Conservation (phyloP, 2,329 filamentous ascomycete genomes). For the Alternaria gaisen region DNA sequence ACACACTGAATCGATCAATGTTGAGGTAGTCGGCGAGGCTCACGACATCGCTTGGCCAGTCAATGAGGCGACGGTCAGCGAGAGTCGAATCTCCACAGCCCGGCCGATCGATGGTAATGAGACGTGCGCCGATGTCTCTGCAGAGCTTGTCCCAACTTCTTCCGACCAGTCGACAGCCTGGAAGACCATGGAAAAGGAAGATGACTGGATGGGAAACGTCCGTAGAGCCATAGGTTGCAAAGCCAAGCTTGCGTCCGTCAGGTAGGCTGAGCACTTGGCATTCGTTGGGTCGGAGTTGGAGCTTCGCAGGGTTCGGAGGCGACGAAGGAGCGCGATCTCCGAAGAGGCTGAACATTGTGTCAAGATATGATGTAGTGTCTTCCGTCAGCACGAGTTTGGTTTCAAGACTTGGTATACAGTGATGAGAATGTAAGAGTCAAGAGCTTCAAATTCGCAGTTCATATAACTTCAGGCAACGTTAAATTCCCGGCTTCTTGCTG, state of each 20-base stretch:
- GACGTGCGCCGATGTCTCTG: conserved; percentile 41
- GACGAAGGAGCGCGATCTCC: conserved; percentile 20
- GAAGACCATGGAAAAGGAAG: conserved; percentile 55
- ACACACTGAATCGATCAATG: conserved; percentile 51
- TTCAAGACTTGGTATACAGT: neutral
- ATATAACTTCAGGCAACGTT: neutral
- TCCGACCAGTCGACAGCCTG: conserved; percentile 53
- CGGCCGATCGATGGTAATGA: conserved; percentile 55
- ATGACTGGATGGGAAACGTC: conserved; percentile 48
- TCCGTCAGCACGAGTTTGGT: neutral
- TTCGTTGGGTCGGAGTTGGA: conserved; percentile 23
- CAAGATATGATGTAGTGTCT: neutral
- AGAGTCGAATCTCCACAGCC: conserved; percentile 53
- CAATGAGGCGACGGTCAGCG: conserved; percentile 26
- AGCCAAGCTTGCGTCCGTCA: conserved; percentile 52
- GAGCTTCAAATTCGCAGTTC: neutral
- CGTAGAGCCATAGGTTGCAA: conserved; percentile 52
- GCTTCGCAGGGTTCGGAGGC: conserved; percentile 27
- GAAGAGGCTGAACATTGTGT: conserved; percentile 18
- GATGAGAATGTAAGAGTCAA: neutral
- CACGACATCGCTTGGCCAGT: conserved; percentile 54
- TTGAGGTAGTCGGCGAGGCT: conserved; percentile 51
- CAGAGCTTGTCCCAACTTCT: conserved; percentile 40
- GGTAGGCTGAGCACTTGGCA: conserved; percentile 29
- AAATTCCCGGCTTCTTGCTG: conserved; percentile 3